Evolutionary conservation across 176 grass and related monocot genomes (phyloP).

Genomic region (Triticum turgidum): DNA sequence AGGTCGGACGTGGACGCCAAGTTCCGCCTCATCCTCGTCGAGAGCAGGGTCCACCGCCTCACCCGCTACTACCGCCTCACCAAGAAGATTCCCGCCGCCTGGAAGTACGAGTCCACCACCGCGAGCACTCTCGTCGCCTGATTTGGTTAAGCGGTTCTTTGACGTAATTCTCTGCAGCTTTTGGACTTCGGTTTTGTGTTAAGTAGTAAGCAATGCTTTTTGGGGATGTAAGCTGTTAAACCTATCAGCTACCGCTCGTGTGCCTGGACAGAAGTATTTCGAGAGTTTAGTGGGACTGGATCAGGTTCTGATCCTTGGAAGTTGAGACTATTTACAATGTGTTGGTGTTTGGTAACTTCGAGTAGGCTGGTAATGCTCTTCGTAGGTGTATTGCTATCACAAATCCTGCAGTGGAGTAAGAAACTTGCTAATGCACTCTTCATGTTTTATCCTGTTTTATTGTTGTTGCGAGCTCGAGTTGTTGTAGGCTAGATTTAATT

Average conservation of each 20-base stretch:
- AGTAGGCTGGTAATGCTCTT: background rate
- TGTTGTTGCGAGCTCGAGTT: background rate
- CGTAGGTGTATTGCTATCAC: background rate
- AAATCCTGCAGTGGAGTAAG: slow-evolving; percentile 12
- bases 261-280: background rate
- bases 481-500: background rate
- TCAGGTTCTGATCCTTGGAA: background rate
- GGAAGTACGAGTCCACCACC: slow-evolving; percentile 45
- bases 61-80: slow-evolving; percentile 70
- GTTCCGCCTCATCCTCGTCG: slow-evolving; percentile 75
- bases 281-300: background rate
- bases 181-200: background rate
- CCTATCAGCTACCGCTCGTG: background rate
- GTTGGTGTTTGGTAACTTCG: background rate
- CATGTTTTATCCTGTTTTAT: background rate
- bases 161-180: slow-evolving; percentile 14
- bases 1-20: slow-evolving; percentile 76
- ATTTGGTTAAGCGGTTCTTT: slow-evolving; percentile 1
- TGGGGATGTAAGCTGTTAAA: slow-evolving; percentile 18
- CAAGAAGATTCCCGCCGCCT: slow-evolving; percentile 62
- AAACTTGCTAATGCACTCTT: background rate
- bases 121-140: slow-evolving; percentile 39
- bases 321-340: slow-evolving; percentile 3
- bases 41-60: slow-evolving; percentile 83
- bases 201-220: slow-evolving; percentile 1